Conservation (phyloP, 2,329 filamentous ascomycete species). For the Dryadomyces sulphureus region DNA sequence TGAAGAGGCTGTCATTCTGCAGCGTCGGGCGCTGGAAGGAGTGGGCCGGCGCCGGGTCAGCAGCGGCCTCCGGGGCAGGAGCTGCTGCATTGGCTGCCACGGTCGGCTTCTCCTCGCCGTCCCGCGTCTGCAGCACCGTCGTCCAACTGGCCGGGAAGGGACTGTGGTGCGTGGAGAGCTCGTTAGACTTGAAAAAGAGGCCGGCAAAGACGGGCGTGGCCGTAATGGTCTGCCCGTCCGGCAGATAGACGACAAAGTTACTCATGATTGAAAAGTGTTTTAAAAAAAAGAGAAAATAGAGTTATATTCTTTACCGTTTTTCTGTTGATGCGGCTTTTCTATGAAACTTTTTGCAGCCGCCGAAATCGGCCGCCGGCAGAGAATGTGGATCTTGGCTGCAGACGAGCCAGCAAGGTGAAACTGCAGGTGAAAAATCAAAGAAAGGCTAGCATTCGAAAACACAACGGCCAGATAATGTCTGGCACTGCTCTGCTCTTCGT, state of each 20-base stretch:
- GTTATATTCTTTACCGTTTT: not conserved
- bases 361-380: not conserved
- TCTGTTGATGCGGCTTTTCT: not conserved
- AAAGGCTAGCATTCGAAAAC: no score
- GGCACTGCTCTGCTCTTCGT: no score
- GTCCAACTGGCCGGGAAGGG: slow-evolving; percentile 82
- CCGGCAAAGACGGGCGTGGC: slow-evolving; percentile 85
- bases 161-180: slow-evolving; percentile 52
- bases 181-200: slow-evolving; percentile 73
- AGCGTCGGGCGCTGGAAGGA: slow-evolving; percentile 64
- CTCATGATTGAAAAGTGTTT: slow-evolving; percentile 11
- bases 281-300: not conserved
- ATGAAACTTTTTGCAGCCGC: not conserved
- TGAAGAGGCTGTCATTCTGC: slow-evolving; percentile 69
- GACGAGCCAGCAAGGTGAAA: no score
- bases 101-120: slow-evolving; percentile 10
- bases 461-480: no score
- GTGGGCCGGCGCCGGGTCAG: no score
- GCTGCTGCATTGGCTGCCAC: not conserved
- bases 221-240: slow-evolving; percentile 73
- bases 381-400: not conserved
- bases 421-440: no score
- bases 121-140: slow-evolving; percentile 64
- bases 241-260: slow-evolving; percentile 48
- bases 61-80: not conserved